A percentile compares a stretch with the other conserved stretches of the same genome.
Evolutionary conservation across 495 filamentous ascomycete genomes (phyloP).

Genomic region (Aspergillus campestris): DNA sequence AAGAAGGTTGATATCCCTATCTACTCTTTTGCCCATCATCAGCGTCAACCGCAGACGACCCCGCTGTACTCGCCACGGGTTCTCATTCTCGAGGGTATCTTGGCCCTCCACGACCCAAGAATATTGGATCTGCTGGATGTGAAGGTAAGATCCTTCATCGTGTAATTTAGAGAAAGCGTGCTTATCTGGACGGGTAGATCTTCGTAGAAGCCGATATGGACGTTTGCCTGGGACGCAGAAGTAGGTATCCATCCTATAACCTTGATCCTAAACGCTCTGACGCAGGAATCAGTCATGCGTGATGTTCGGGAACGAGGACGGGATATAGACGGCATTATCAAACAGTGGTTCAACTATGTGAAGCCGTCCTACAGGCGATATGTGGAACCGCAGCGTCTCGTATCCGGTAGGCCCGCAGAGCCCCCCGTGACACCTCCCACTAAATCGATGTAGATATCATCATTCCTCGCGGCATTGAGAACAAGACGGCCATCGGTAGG

Average conservation of each 20-base stretch:
- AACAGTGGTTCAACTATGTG: constrained; percentile 94
- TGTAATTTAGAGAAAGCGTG: constrained; percentile 1
- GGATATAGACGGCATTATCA: constrained; percentile 89
- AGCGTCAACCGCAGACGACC: constrained; percentile 66
- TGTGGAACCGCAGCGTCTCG: constrained; percentile 81
- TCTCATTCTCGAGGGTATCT: constrained; percentile 89
- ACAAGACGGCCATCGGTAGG: constrained; percentile 81
- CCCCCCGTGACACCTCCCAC: background rate
- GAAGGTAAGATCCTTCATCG: constrained; percentile 47
- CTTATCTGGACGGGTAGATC: constrained; percentile 41
- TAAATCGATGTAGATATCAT: constrained; percentile 64
- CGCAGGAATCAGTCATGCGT: constrained; percentile 56
- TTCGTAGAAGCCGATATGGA: constrained; percentile 96
- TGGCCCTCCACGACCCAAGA: constrained; percentile 82
- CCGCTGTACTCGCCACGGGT: constrained; percentile 95
- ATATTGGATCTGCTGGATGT: constrained; percentile 85
- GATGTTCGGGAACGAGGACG: constrained; percentile 79
- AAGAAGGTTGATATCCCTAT: constrained; percentile 88
- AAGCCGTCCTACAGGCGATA: constrained; percentile 91
- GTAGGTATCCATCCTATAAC: constrained; percentile 40
- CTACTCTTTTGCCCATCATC: constrained; percentile 93
- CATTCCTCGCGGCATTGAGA: constrained; percentile 88
- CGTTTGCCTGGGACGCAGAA: constrained; percentile 82
- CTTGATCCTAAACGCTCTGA: constrained; percentile 1
- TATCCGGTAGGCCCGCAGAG: constrained; percentile 48